Evolutionary conservation across 768 basidiomycete genomes (phyloP), one percentile per base, ranked within the genome.

Genomic region (Glaciozyma martinii): DNA sequence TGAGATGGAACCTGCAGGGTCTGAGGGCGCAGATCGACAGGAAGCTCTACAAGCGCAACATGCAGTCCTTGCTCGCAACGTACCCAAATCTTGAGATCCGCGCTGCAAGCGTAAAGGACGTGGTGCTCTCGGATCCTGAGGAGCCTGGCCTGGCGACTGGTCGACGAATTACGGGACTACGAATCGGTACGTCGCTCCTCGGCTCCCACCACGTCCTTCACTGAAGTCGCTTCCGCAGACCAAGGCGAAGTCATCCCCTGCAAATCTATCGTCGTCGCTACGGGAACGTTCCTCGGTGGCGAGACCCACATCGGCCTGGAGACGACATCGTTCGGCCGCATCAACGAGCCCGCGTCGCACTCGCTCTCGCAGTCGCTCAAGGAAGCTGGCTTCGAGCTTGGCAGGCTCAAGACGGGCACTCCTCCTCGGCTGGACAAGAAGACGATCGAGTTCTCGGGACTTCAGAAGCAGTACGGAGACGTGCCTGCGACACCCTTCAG

Each of bases 21-120:
- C 89, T 88, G 18, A 80, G 91, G 66, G 90, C 90, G 2, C 91
- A 93, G 76, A 86, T 94, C 42, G 89, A 91, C 76, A 80, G 91
- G 40, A 87, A 82, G 63, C 73, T 91, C 16, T 94, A 94, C 79
- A 90, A 89, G 76, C 78, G 75, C 53, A 79, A 89, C 71, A 92
- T 94, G 86, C 90, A 92, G 74, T 77, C 81, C 3, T 77, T 81
- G 3, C 76, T 93, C 27, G 77, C 79, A 60, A 79, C 80, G 67
- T 89, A 90, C 72, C 81, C 84, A 0, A 84, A 85, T 64, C 81
- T 94, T 18, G 81, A 49, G 1, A 62, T 68, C 44, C 54, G 66
- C 6, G 60, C 47, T 13, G 66, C 64, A 1, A 66, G 59, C 19
- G 70, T 71, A 1, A 62, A 67, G 56, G 66, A 67, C 47, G 19